Percentiles rank a stretch among this genome's conserved stretches.
Conservation (phyloP, 805 yeast genomes). For the Starmera amethionina region DNA sequence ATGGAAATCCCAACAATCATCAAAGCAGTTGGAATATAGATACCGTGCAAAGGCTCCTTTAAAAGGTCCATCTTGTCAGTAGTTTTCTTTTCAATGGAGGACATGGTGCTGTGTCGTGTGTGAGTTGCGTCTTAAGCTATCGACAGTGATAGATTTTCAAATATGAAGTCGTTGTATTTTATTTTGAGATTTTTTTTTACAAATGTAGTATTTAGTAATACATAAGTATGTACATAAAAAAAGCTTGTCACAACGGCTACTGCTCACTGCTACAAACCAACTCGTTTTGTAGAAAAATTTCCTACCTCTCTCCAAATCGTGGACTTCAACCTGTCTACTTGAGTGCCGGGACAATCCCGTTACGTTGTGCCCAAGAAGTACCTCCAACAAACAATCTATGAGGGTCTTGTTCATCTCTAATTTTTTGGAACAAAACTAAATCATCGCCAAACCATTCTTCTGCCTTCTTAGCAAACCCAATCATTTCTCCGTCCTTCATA, state of each 20-base stretch:
- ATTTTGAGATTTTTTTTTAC: too few species aligned
- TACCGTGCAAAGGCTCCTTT: conserved; percentile 66
- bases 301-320: neutral
- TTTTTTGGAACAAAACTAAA: conserved; percentile 46
- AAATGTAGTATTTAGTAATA: too few species aligned
- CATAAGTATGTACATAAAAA: too few species aligned
- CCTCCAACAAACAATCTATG: conserved; percentile 72
- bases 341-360: conserved; percentile 39
- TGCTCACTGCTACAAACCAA: too few species aligned
- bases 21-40: conserved; percentile 58
- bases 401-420: conserved; percentile 70
- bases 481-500: conserved; percentile 58
- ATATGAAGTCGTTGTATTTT: too few species aligned
- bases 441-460: conserved; percentile 75
- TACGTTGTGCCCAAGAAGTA: conserved; percentile 69
- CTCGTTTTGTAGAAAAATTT: too few species aligned
- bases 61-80: conserved; percentile 42
- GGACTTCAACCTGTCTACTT: conserved; percentile 3
- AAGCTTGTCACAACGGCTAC: too few species aligned
- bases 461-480: conserved; percentile 64
- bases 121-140: too few species aligned
- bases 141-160: too few species aligned
- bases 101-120: conserved; percentile 1
- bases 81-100: neutral
- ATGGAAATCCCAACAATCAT: conserved; percentile 51